Evolutionary conservation across 2,329 filamentous ascomycete genomes (phyloP).

Genomic region (Diaporthe sp.): DNA sequence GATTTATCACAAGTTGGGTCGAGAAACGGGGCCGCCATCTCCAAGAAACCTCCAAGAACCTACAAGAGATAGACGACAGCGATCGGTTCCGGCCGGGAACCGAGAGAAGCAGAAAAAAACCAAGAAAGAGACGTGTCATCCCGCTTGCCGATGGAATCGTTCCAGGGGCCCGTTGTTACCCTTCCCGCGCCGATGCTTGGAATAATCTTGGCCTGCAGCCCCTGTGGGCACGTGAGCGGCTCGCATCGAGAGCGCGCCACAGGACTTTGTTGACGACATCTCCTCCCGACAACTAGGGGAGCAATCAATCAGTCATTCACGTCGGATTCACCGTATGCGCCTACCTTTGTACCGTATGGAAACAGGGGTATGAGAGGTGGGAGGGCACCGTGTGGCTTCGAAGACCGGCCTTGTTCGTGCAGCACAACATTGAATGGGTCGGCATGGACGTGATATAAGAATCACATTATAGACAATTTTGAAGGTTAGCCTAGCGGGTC

Average conservation of each 20-base stretch:
- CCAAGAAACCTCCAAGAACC: neutral
- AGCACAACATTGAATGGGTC: neutral
- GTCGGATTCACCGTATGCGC: neutral
- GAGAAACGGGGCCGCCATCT: neutral
- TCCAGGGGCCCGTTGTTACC: neutral
- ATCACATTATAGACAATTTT: neutral
- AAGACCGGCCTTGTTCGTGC: neutral
- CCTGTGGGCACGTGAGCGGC: neutral
- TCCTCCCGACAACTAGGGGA: neutral
- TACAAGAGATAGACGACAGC: constrained; percentile 22
- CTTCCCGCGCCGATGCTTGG: constrained; percentile 30
- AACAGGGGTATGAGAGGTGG: neutral
- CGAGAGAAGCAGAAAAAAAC: neutral
- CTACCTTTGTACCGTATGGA: neutral
- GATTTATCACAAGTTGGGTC: neutral
- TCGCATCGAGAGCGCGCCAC: neutral
- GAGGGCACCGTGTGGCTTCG: neutral
- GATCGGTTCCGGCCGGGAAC: neutral
- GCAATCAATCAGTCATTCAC: too few relatives aligned
- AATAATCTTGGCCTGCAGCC: constrained; percentile 22
- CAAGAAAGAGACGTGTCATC: constrained; percentile 19
- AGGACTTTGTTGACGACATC: neutral
- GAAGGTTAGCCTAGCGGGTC: neutral
- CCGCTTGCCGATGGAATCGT: constrained; percentile 1
- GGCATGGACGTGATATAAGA: neutral